Evolutionary conservation across 257 asterid species (phyloP).

Genomic region (Solanum chmielewskii): DNA sequence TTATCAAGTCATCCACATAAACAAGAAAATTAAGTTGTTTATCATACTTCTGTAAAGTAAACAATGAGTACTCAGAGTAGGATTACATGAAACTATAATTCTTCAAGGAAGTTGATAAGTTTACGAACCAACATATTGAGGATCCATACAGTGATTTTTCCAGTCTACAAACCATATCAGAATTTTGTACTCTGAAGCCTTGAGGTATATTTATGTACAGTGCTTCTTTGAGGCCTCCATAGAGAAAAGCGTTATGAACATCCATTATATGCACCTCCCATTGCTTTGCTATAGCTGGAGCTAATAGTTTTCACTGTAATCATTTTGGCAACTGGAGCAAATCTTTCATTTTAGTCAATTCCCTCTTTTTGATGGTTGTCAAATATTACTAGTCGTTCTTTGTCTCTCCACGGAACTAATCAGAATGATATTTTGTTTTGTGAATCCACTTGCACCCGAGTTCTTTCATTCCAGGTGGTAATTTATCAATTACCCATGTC

Average conservation of each 20-base stretch:
- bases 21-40: background rate
- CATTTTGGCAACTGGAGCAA: background rate
- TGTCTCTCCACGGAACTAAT: background rate
- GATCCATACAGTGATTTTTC: background rate
- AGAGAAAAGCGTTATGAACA: background rate
- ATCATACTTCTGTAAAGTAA: background rate
- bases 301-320: background rate
- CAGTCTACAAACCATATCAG: background rate
- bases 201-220: background rate
- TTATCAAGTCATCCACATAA: background rate
- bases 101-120: background rate
- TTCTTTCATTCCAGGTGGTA: background rate
- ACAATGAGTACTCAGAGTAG: background rate
- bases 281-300: background rate
- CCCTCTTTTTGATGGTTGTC: background rate
- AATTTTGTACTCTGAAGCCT: background rate
- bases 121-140: background rate
- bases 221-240: background rate
- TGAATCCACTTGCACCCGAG: background rate
- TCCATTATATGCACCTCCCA: background rate
- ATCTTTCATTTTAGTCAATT: background rate
- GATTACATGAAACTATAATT: background rate
- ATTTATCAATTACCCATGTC: background rate
- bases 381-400: background rate
- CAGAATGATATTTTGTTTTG: background rate